Conservation (phyloP, 768 basidiomycete species). For the Amanita rubescens region DNA sequence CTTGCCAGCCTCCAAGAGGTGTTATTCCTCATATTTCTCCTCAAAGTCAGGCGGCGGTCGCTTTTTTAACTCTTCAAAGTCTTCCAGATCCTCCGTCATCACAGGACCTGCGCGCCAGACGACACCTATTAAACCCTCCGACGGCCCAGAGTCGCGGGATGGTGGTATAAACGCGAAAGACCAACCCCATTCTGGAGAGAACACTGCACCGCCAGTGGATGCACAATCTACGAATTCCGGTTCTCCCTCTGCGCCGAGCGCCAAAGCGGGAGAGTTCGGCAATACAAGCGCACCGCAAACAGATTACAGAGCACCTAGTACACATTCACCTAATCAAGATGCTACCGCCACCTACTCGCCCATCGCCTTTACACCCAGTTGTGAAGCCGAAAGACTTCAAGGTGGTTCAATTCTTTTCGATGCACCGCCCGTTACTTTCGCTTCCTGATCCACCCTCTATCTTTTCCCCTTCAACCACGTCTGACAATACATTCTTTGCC, state of each 20-base stretch:
- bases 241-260: slow-evolving; percentile 1
- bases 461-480: slow-evolving; percentile 29
- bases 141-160: slow-evolving; percentile 17
- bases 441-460: slow-evolving; percentile 53
- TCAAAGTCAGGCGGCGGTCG: slow-evolving; percentile 70
- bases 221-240: neutral
- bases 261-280: neutral
- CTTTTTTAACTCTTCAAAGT: slow-evolving; percentile 69
- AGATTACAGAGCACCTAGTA: neutral
- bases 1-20: slow-evolving; percentile 43
- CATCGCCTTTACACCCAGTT: slow-evolving; percentile 38
- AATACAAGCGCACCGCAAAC: neutral
- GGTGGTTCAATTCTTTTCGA: slow-evolving; percentile 79
- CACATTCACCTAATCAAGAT: neutral
- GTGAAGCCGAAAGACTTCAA: slow-evolving; percentile 65
- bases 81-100: slow-evolving; percentile 43
- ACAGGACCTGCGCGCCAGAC: slow-evolving; percentile 17
- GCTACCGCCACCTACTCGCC: slow-evolving; percentile 8
- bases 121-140: slow-evolving; percentile 22
- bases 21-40: slow-evolving; percentile 76
- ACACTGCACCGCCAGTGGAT: neutral
- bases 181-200: neutral
- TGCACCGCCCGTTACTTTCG: slow-evolving; percentile 72
- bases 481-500: slow-evolving; percentile 20
- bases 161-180: slow-evolving; percentile 1